These are phyloP conservation scores for Mycosphaerella sp. DNA, from an alignment of 2,329 filamentous ascomycete genomes.

Conservation along the genomic window DNA sequence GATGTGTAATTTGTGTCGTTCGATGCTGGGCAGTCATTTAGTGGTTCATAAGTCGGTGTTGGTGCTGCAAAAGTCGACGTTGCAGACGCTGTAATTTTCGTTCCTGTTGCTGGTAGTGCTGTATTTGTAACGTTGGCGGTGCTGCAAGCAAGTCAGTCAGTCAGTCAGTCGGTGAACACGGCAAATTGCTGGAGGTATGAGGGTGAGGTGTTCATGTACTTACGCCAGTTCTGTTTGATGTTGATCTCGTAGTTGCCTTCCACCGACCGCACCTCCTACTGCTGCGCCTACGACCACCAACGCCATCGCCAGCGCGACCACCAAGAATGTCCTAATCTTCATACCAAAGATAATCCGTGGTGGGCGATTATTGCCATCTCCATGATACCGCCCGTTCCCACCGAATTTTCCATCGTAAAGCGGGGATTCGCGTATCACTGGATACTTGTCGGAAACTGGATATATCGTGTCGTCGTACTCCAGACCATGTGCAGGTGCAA, in stretches of 20 bases:
- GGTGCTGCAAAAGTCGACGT: conserved; percentile 28
- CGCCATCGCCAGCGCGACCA: conserved; percentile 31
- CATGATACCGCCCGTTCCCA: conserved; percentile 17
- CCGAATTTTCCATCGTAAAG: conserved; percentile 22
- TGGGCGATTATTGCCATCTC: conserved; percentile 29
- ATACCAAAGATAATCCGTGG: conserved; percentile 38
- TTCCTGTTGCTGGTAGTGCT: conserved; percentile 9
- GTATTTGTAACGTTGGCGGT: conserved; percentile 21
- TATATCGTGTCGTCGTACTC: conserved; percentile 37
- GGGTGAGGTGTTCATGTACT: conserved; percentile 2
- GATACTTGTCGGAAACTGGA: conserved; percentile 36
- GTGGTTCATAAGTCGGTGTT: conserved; percentile 31
- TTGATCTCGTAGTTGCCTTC: conserved; percentile 26
- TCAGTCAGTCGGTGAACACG: no score
- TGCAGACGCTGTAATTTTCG: conserved; percentile 18
- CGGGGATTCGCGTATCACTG: conserved; percentile 29
- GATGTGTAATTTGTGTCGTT: conserved; percentile 33
- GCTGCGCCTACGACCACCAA: conserved; percentile 34
- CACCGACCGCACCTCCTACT: conserved; percentile 35
- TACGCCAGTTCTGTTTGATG: conserved; percentile 12
- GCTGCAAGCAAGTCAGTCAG: background rate
- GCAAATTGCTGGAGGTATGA: background rate
- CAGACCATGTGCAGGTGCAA: conserved; percentile 36
- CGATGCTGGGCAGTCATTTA: conserved; percentile 30
- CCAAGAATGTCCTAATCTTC: conserved; percentile 34